Base-by-base conservation (phyloP, 2,329 filamentous ascomycete genomes). In the Pleomassaria siparia region DNA sequence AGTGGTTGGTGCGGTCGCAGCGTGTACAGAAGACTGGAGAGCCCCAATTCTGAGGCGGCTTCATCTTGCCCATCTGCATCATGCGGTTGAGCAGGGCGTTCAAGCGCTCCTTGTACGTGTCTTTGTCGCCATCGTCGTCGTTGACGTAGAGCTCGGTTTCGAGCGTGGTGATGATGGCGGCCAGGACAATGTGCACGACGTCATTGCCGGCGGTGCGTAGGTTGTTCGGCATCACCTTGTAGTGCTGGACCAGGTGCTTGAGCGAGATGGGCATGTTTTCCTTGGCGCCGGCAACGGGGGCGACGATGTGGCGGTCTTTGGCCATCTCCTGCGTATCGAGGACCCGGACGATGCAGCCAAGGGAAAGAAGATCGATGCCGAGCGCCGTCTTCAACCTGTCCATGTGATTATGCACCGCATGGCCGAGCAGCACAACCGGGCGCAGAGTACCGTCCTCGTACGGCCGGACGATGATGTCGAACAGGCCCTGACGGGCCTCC, bases 281-380 rank as follows among this genome's bases (percentile, higher is more conserved):
- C n/a, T n/a, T n/a, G n/a, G 7, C 12, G 12, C 25, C 47, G 1
- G 51, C 54, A 6, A 43, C 41, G 2, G 45, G 45, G 0, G 46
- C 44, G 1, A 36, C 18, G 18, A 58, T 55, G 1, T 43, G 40
- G 1, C 43, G 35, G 2, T 55, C 24, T 11, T 44, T 33, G 3
- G 54, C 59, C 21, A 60, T 49, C 8, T 26, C 40, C 13, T 60
- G 59, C 2, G 55, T 59, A 18, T 60, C 57, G 25, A 62, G 44
- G 30, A 56, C 45, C 7, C 51, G 51, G 28, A 59, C 46, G 32
- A 62, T 47, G 12, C 50, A 57, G 7, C 55, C 47, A 12, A 53
- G 46, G 13, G 16, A 40, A 0, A 30, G 35, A 0, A 59, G 20
- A 13, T 60, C 46, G 13, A 60, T 15, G 1, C 46, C 47, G 18